A percentile compares a stretch with the other conserved stretches of the same genome.
Evolutionary conservation across 345 rosid species (phyloP).

Genomic region (Dimocarpus longan): DNA sequence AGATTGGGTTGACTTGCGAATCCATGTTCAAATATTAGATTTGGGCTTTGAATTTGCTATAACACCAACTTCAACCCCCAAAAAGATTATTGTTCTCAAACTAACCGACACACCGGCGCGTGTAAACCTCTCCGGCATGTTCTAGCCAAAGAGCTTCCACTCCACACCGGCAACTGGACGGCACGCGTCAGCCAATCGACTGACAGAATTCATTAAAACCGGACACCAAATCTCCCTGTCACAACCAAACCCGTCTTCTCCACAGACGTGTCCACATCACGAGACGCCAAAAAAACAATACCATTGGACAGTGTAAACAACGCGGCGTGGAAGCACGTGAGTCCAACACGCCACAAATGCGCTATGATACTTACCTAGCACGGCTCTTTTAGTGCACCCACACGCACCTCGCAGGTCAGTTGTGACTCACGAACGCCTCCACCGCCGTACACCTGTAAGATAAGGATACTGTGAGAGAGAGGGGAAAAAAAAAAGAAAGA

Average conservation of each 20-base stretch:
- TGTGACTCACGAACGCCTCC: constrained; percentile 27
- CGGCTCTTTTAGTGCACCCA: constrained; percentile 35
- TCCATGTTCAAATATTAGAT: neutral
- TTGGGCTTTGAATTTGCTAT: neutral
- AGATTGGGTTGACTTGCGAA: neutral
- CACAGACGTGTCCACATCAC: neutral
- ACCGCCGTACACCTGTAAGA: constrained; percentile 49
- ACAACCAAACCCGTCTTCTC: neutral
- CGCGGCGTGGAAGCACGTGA: neutral
- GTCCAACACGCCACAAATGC: neutral
- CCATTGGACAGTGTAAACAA: neutral
- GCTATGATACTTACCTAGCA: constrained; percentile 26
- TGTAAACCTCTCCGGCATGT: neutral
- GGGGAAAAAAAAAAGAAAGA: constrained; percentile 23
- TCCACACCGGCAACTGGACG: neutral
- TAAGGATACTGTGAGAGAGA: constrained; percentile 28
- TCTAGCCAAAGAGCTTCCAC: neutral
- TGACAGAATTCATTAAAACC: neutral
- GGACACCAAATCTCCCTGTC: constrained; percentile 12
- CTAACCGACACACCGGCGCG: constrained; percentile 18
- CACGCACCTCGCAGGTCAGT: constrained; percentile 25
- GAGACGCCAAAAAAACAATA: too few relatives aligned
- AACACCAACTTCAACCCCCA: too few relatives aligned
- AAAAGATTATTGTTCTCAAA: neutral
- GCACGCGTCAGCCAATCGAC: constrained; percentile 4